Evolutionary conservation across 2,329 filamentous ascomycete species (phyloP).

Genomic region (Penicillium polonicum): DNA sequence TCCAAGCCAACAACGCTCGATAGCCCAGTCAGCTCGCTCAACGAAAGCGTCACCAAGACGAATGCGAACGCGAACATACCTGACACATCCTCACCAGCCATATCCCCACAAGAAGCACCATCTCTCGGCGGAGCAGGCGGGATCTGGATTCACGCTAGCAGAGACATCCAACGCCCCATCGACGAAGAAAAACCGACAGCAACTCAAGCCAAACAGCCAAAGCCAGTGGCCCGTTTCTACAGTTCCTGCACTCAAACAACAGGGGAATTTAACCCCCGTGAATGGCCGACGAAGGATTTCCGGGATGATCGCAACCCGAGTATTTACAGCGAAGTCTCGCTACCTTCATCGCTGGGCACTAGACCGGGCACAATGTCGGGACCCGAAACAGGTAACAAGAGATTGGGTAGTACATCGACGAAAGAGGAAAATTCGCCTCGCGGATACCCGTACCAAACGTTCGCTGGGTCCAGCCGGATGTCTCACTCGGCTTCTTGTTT

Average conservation of each 20-base stretch:
- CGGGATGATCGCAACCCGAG: conserved; percentile 7
- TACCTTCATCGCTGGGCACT: neutral
- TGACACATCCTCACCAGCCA: neutral
- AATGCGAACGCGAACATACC: neutral
- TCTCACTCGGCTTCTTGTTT: conserved; percentile 4
- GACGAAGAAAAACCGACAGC: neutral
- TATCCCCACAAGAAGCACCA: neutral
- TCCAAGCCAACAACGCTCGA: neutral
- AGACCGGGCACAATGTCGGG: neutral
- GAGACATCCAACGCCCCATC: conserved; percentile 5
- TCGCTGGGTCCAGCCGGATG: neutral
- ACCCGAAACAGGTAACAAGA: neutral
- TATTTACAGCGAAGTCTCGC: conserved; percentile 6
- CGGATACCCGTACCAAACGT: neutral
- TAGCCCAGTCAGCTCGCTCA: conserved; percentile 1
- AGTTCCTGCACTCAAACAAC: conserved; percentile 11
- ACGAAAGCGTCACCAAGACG: neutral
- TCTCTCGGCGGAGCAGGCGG: conserved; percentile 12
- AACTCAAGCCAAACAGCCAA: neutral
- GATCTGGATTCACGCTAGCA: conserved; percentile 16
- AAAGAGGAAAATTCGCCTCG: neutral
- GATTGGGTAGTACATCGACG: neutral
- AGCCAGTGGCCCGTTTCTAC: conserved; percentile 19
- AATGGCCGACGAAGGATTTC: conserved; percentile 8
- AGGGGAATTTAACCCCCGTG: neutral